Evolutionary conservation across 306 rosid species (phyloP), one percentile per base, ranked within the genome.

Genomic region (Begonia fuchsioides): DNA sequence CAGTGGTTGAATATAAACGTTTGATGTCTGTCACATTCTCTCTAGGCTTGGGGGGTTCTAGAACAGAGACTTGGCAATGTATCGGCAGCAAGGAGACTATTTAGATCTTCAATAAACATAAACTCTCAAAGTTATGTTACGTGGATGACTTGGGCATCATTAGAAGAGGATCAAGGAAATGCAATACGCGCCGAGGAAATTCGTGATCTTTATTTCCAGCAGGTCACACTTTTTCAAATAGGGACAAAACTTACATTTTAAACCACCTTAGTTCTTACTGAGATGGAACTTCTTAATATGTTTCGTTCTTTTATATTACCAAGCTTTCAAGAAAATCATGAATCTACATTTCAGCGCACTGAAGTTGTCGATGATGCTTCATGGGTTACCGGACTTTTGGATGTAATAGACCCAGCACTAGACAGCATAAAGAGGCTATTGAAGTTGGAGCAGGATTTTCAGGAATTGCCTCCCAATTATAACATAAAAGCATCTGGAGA

Each of bases 41-140:
- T 58, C 72, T 68, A 90, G 95, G 97, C 97, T 64, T 90, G 97
- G 97, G 97, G 97, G 56, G 95, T 90, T 72, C 73, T 84, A 48
- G 97, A 90, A 70, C 80, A 90, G 69, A 79, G 86, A 74, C 58
- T 41, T 68, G 93, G 90, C 14, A 84, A 90, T 60, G 63, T 79
- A 46, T 70, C 84, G 44, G 71, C 90, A 26, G 93, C 97, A 6
- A 72, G 95, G 17, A 76, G 95, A 74, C 75, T 84, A 57, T 90
- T 78, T 67, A 72, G 88, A 69, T 79, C 92, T 56, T 90, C 95
- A 8, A 71, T 90, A 18, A 76, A 75, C 53, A 67, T 84, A 64
- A 84, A 81, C 58, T 90, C 97, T 64, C 97, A 84, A 72, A 90
- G 97, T 71, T 84, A 72, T 53, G 74, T 84, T 50, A 84, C 97